Evolutionary conservation across 371 early-diverging fungal genomes (phyloP), one percentile per base, ranked within the genome.

Genomic region (Lichtheimia corymbifera): DNA sequence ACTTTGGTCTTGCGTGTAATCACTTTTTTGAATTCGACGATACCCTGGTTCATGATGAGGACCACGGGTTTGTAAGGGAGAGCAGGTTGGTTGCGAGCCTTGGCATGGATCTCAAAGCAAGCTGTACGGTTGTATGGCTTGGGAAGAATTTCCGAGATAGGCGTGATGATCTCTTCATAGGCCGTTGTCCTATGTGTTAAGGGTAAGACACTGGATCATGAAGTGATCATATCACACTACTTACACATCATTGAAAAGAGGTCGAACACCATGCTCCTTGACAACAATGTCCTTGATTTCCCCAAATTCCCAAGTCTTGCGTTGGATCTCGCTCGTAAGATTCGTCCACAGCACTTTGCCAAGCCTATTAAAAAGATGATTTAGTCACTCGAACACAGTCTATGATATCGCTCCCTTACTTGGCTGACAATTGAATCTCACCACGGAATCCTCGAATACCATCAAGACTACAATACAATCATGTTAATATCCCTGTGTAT

Each of bases 281-380:
- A 73, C 55, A 0, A 73, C 55, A 14, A 81, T 55, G 59, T 80
- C 78, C 20, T 73, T 73, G 14, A 83, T 67, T 28, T 79, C 76
- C 5, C 62, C 44, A 28, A 63, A 73, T 15, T 71, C 65, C 83
- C 83, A 83, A 5, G 77, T 61, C 2, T 61, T 59, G 9, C 44
- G 30, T n/a, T 53, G 58, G 6, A 72, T 50, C 6, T 65, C 70
- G 0, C 52, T 41, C 5, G 60, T 24, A 5, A 73, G 24, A 14
- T 78, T 62, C 0, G 47, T 53, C 76, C 80, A 81, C 1, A 80
- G n/a, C 0, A 78, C 70, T 47, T 81, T 81, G 6, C 83, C 83
- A 14, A 79, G 61, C 51, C 83, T 82, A 62, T 22, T 28, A 52
- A 2, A 53, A 13, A 17, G 3, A 30, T 28, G 27, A 11, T 17